Evolutionary conservation across 2,329 filamentous ascomycete species (phyloP).

Genomic region (Chalara sp.): DNA sequence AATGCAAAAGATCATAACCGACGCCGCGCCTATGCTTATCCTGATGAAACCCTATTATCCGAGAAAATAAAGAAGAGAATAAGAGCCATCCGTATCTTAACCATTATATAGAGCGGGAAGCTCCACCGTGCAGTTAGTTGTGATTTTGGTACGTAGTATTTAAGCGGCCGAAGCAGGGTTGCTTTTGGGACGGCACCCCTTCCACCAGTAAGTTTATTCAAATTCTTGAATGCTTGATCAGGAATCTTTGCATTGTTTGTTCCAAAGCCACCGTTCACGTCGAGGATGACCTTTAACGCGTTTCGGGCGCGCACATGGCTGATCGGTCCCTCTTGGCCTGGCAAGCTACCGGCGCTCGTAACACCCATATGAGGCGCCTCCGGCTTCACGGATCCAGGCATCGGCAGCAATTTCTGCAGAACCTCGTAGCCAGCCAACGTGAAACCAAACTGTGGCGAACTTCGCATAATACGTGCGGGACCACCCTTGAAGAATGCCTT

Average conservation of each 20-base stretch:
- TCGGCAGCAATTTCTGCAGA: slow-evolving; percentile 72
- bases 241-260: slow-evolving; percentile 15
- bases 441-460: slow-evolving; percentile 96
- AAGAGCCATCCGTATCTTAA: too few relatives aligned
- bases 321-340: slow-evolving; percentile 25
- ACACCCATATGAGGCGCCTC: slow-evolving; percentile 45
- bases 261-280: slow-evolving; percentile 92
- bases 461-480: slow-evolving; percentile 88
- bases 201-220: not conserved
- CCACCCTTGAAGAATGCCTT: slow-evolving; percentile 98
- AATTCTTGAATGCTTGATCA: not conserved
- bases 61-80: too few relatives aligned
- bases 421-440: slow-evolving; percentile 94
- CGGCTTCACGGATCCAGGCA: slow-evolving; percentile 57
- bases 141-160: too few relatives aligned
- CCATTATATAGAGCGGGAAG: too few relatives aligned
- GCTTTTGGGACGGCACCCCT: not conserved
- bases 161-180: too few relatives aligned
- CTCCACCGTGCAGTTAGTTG: too few relatives aligned
- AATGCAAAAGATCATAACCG: too few relatives aligned
- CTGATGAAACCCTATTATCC: too few relatives aligned
- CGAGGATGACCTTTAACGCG: slow-evolving; percentile 90
- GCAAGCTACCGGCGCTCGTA: slow-evolving; percentile 45
- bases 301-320: slow-evolving; percentile 73
- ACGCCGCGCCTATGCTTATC: too few relatives aligned